Evolutionary conservation across 2,329 filamentous ascomycete species (phyloP).

Genomic region (Aspergillus unguis): DNA sequence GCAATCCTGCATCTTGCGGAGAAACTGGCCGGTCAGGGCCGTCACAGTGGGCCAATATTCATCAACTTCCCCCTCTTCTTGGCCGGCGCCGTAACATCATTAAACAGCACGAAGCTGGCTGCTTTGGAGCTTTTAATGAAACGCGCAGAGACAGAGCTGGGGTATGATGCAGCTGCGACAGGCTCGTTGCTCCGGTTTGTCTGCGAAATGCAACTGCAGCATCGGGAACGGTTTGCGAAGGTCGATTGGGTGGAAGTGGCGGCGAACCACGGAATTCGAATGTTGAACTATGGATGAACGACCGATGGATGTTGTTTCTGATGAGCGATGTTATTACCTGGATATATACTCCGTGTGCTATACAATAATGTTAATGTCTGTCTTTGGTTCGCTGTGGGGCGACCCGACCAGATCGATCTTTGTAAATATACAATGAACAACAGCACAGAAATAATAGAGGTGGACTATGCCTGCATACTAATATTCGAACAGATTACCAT

Average conservation of each 20-base stretch:
- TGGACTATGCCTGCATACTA: too few species aligned
- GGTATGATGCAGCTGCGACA: constrained; percentile 47
- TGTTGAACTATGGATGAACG: constrained; percentile 51
- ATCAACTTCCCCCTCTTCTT: constrained; percentile 55
- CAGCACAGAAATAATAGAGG: too few species aligned
- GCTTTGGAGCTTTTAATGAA: constrained; percentile 49
- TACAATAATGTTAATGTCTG: background rate
- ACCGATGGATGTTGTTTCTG: background rate
- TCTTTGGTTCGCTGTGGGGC: constrained; percentile 6
- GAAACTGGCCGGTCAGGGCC: constrained; percentile 34
- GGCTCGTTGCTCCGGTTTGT: constrained; percentile 47
- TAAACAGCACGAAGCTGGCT: constrained; percentile 43
- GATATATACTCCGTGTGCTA: too few species aligned
- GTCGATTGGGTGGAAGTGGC: constrained; percentile 53
- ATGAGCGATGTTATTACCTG: too few species aligned
- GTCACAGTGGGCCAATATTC: constrained; percentile 44
- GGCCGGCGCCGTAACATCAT: constrained; percentile 45
- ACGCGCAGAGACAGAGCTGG: constrained; percentile 49
- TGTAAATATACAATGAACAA: too few species aligned
- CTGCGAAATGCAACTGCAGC: constrained; percentile 47
- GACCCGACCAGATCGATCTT: background rate
- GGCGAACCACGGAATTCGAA: constrained; percentile 42
- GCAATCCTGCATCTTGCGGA: constrained; percentile 47
- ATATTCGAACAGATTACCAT: background rate
- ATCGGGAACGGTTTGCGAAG: constrained; percentile 40